Base-by-base conservation (phyloP, 331 rosid genomes). In the Telfairia occidentalis region DNA sequence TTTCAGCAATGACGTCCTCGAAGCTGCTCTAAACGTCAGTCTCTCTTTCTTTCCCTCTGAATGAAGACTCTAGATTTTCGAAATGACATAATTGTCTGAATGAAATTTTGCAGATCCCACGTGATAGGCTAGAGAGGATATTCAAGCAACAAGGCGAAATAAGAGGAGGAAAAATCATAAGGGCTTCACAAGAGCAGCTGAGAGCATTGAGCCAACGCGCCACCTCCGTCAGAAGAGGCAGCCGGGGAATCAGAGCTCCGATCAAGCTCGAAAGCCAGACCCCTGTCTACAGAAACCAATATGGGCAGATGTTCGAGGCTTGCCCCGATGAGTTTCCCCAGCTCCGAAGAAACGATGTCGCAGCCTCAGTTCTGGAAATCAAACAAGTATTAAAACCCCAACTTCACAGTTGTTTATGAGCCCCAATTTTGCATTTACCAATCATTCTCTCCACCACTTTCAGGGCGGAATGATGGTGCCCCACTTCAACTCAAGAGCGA, bases 391-490 rank as follows among this genome's bases (percentile, higher is more conserved):
- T 13, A 16, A 21, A 74, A 11, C 7, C 3, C 23, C 1, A 66
- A 2, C 26, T 28, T 9, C 4, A 40, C 7, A 24, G 24, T 7
- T 26, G 7, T 43, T 43, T 21, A 6, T 15, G n/a, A 21, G 6
- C 5, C 73, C 32, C 9, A 38, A 9, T 37, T 1, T 32, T 32
- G 37, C 5, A 32, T 32, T 32, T 32, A 32, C 37, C 5, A 32
- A 32, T 5, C 37, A n/a, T n/a, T 32, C 37, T 32, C 3, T 28
- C 15, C 37, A 8, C 9, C 7, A 70, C 73, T 60, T 71, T 49
- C 67, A 88, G 98, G 92, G 91, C 40, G 80, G 82, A 66, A 28
- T 89, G 71, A 7, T 86, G 73, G 73, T 88, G 76, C 97, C 97
- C 23, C 90, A 90, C 81, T 85, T 6, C 83, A 86, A 89, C 67